Percentiles rank a stretch among this genome's conserved stretches.
Evolutionary conservation across 176 grass and related monocot genomes (phyloP).

Genomic region (Carex cristatella): DNA sequence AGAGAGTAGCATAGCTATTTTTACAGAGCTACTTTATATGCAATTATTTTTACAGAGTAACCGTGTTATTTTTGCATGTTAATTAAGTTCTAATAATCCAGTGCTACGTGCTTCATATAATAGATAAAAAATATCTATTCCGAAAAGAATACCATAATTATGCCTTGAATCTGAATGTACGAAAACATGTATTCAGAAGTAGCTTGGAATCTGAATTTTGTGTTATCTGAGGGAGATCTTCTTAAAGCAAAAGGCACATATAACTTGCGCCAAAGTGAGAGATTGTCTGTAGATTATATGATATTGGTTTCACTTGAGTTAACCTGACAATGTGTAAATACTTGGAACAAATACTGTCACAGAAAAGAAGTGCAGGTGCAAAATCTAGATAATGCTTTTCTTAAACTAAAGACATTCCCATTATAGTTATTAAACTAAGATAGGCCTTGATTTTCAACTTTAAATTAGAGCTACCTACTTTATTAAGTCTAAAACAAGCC

Average conservation of each 20-base stretch:
- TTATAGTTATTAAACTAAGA: not conserved
- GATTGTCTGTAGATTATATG: not conserved
- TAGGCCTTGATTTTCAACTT: not conserved
- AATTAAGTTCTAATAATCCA: too few relatives aligned
- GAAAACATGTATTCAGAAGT: too few relatives aligned
- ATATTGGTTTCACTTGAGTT: not conserved
- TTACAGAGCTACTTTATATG: too few relatives aligned
- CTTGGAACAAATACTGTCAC: not conserved
- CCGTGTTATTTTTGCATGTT: too few relatives aligned
- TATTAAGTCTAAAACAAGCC: conserved; percentile 12
- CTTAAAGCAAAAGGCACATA: not conserved
- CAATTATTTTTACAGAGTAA: too few relatives aligned
- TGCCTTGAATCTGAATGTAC: too few relatives aligned
- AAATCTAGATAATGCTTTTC: not conserved
- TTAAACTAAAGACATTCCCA: not conserved
- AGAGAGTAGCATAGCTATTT: not conserved
- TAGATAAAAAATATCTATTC: too few relatives aligned
- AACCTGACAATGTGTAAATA: not conserved
- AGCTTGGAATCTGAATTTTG: too few relatives aligned
- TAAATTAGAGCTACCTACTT: conserved; percentile 2
- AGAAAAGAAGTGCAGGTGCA: not conserved
- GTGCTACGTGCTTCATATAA: too few relatives aligned
- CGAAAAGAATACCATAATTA: too few relatives aligned
- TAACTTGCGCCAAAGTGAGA: not conserved
- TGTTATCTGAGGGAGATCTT: too few relatives aligned